Evolutionary conservation across 2,329 filamentous ascomycete genomes (phyloP), one percentile per base, ranked within the genome.

Genomic region (Xylaria digitata): DNA sequence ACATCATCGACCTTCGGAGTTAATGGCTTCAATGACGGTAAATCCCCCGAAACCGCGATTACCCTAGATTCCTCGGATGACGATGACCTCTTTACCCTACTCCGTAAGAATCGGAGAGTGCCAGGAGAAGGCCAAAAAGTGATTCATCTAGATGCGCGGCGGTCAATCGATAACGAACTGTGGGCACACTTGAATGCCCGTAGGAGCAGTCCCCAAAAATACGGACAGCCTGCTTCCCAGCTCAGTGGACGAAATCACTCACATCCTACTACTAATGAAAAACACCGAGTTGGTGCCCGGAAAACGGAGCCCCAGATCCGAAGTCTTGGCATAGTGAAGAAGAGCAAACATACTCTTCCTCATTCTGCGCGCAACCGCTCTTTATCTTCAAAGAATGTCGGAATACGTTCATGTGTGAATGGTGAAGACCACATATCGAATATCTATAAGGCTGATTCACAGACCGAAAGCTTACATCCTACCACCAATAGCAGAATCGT

Each of bases 141-240:
- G 2, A 56, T 40, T 49, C 53, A 48, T 34, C 52, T 11, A 2
- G 53, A 45, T 21, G 9, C 52, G 23, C 59, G 32, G 57, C 2
- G 49, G 19, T 65, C 62, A 19, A 59, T 68, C 3, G 34, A 65
- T 21, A 23, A 61, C 4, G n/a, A 34, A 9, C 19, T 6, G 19
- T n/a, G 19, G n/a, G 30, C 42, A 3, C 30, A 15, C 9, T 7
- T 7, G 6, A 6, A 15, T 2, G 19, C 15, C 4, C 8, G 23
- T 21, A 19, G 15, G 19, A 23, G 49, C 6, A 37, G 43, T 13
- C 2, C 7, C 26, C 17, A n/a, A 9, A 48, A 53, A 32, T 17
- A 6, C 3, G 7, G 7, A 21, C 0, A 11, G 13, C 19, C 17
- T 40, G n/a, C 23, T 15, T 30, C 37, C 7, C 21, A 9, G 7